These are phyloP conservation scores for Thelonectria rubi DNA, from an alignment of 2,329 filamentous ascomycete genomes.

Conservation along the genomic window DNA sequence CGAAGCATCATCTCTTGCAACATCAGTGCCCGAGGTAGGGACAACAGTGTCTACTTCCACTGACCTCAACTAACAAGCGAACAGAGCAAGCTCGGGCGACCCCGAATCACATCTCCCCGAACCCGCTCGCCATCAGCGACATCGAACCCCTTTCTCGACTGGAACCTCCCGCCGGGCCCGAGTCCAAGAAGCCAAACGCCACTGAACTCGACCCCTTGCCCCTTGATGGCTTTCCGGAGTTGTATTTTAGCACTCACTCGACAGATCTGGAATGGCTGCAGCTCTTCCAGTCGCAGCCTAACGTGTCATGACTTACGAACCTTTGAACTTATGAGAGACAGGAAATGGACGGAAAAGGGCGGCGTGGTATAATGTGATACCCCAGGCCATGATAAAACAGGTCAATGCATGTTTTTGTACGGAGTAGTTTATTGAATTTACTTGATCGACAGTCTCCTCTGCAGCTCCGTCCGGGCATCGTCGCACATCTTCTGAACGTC, in stretches of 20 bases:
- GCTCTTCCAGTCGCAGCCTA: constrained; percentile 8
- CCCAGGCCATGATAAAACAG: neutral
- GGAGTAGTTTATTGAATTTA: neutral
- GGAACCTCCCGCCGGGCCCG: neutral
- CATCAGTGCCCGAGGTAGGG: neutral
- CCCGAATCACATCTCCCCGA: neutral
- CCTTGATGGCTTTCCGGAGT: constrained; percentile 1
- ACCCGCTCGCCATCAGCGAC: neutral
- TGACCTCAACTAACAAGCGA: neutral
- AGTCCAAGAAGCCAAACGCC: neutral
- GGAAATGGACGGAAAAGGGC: neutral
- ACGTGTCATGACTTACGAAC: constrained; percentile 4
- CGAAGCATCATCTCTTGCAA: neutral
- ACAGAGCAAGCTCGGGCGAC: neutral
- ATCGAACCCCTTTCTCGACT: neutral
- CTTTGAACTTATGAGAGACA: neutral
- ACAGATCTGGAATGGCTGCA: constrained; percentile 4
- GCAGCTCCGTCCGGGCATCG: constrained; percentile 5
- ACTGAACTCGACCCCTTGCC: neutral
- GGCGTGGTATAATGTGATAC: neutral
- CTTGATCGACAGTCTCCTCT: neutral
- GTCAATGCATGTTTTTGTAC: neutral
- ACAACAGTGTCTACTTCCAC: neutral
- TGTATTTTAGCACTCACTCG: constrained; percentile 6
- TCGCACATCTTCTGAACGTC: constrained; percentile 18